Conservation (phyloP, 2,329 filamentous ascomycete species). For the Dactylonectria estremocensis region DNA sequence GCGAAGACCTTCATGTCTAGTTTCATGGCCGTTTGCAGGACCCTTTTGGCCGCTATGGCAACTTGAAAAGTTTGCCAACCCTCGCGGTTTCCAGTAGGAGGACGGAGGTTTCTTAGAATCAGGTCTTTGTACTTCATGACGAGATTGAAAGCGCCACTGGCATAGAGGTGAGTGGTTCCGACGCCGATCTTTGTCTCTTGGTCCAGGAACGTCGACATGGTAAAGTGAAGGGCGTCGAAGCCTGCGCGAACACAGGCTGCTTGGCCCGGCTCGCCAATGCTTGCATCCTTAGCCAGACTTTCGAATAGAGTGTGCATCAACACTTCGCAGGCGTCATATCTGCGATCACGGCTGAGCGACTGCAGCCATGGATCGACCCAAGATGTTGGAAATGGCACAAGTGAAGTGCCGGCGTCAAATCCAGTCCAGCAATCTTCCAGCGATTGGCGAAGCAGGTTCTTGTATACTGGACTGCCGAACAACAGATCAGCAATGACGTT, state of each 20-base stretch:
- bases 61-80: conserved; percentile 60
- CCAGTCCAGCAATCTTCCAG: conserved; percentile 61
- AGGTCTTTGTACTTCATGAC: conserved; percentile 75
- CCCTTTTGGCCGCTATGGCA: conserved; percentile 60
- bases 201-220: conserved; percentile 70
- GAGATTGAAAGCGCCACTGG: conserved; percentile 76
- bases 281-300: conserved; percentile 69
- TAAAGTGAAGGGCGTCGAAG: conserved; percentile 71
- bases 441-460: conserved; percentile 73
- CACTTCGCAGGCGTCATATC: conserved; percentile 85
- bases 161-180: conserved; percentile 72
- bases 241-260: conserved; percentile 76
- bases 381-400: conserved; percentile 76
- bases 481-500: conserved; percentile 88
- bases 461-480: conserved; percentile 79
- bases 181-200: conserved; percentile 60
- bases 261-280: conserved; percentile 70
- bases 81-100: conserved; percentile 46
- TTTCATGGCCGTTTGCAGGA: conserved; percentile 69
- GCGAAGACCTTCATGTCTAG: conserved; percentile 61
- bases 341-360: conserved; percentile 82
- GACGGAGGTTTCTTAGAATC: conserved; percentile 61
- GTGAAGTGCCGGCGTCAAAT: conserved; percentile 61
- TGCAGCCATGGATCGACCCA: conserved; percentile 86
- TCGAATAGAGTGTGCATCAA: conserved; percentile 82